Evolutionary conservation across 495 filamentous ascomycete species (phyloP), one percentile per base, ranked within the genome.

Genomic region (Penicillium ucsense): DNA sequence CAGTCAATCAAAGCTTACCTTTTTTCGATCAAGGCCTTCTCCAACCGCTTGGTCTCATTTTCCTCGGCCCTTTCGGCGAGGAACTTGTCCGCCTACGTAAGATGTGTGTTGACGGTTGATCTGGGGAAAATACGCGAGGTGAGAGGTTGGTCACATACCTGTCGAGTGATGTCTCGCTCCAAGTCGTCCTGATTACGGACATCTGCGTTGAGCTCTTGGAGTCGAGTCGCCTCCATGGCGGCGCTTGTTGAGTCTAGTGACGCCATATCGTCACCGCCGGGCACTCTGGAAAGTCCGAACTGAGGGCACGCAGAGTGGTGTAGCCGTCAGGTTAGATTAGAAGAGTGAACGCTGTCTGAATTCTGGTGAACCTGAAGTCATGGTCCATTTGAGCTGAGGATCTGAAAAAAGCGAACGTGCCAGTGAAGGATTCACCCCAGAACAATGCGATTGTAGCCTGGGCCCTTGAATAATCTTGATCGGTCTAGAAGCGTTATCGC

Each of bases 171-270:
- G 41, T 89, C 86, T 48, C 84, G 74, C 56, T 91, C 85, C 3
- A 91, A 73, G 44, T 94, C 88, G 64, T 90, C 84, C 60, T 95
- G 89, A 58, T 92, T 76, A 30, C 87, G 82, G 31, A 92, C 79
- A 48, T 84, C 79, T 33, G 83, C 79, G 8, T 87, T 82, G 6
- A 94, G 74, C 39, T 75, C 74, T 50, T 75, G 69, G 4, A 92
- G 71, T n/a, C 77, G 76, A 31, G 72, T 73, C 9, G 78, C 76
- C 59, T 88, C 86, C 46, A 62, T 49, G 44, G 46, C 10, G n/a
- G 33, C 43, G 31, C 10, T 54, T 40, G 29, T 28, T 39, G 35
- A 43, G 34, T 32, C 31, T 36, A 31, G 43, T 27, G 52, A 43
- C n/a, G 49, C 37, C 52, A 55, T 55, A 12, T 42, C 29, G 35